Base-by-base conservation (phyloP, 345 rosid genomes). In the Citrus trifoliata region DNA sequence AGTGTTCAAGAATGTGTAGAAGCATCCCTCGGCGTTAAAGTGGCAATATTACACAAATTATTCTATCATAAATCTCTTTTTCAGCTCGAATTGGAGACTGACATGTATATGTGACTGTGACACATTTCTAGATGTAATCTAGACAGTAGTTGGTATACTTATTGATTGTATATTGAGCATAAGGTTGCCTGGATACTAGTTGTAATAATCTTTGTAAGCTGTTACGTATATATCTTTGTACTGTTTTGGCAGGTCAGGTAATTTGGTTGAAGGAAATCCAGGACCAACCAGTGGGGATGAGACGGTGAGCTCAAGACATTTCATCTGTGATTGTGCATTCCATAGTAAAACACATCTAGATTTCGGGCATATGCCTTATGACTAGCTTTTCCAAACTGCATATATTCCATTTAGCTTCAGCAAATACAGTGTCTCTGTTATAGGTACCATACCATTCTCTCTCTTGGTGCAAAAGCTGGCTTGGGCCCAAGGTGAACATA, bases 381-480 rank as follows among this genome's bases (percentile, higher is more conserved):
- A 30, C 28, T 72, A 53, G 18, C 4, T 66, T 59, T 81, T 27
- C 65, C 12, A 78, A 35, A 55, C 69, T 76, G 60, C 60, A 32
- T 67, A 14, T 38, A 65, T 48, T 63, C 71, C 53, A 64, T 77
- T 67, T 19, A 48, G 68, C 38, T 40, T 65, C 25, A 68, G 21
- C 70, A 70, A 76, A 68, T 63, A 25, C 74, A 22, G 18, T 55
- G 66, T 63, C 67, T 73, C 30, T 66, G 67, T 76, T 76, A 46
- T 88, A 94, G 99, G 99, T 94, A 61, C 91, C 99, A 1, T 96
- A 96, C 79, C 91, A 93, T 87, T 96, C 99, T 82, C 92, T 96
- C 76, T 91, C 99, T 79, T 91, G 94, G 88, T 96, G 99, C 88
- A 96, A 96, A 89, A 89, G 85, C 83, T 96, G 98, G 99, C 95